A percentile compares a stretch with the other conserved stretches of the same genome.
Conservation (phyloP, 805 yeast species). For the Kodamaea hsintzibuensis region DNA sequence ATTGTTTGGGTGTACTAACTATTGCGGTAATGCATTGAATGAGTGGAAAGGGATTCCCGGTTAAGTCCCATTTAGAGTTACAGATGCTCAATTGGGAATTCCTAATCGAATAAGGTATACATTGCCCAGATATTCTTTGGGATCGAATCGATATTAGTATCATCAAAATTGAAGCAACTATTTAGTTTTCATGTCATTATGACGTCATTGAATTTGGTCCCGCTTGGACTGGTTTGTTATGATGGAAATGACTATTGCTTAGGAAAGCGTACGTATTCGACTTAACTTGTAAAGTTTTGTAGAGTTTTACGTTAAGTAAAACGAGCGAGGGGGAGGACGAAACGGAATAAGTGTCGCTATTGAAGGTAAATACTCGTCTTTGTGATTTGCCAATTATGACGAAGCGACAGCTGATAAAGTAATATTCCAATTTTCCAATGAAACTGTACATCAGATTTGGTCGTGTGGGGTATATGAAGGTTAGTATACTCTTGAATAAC, state of each 20-base stretch:
- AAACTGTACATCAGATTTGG: background rate
- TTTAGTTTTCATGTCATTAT: background rate
- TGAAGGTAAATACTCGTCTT: background rate
- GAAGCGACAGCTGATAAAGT: background rate
- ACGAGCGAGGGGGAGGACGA: too few species aligned
- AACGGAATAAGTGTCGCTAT: too few species aligned
- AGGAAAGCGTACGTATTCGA: too few species aligned
- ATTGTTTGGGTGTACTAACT: background rate
- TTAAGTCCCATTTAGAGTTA: background rate
- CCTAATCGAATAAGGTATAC: too few species aligned
- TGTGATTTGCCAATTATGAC: background rate
- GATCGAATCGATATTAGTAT: background rate
- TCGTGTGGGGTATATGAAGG: background rate
- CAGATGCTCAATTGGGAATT: background rate
- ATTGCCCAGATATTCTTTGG: background rate
- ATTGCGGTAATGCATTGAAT: background rate
- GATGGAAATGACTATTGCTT: too few species aligned
- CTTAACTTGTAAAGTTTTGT: too few species aligned
- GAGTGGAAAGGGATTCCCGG: background rate
- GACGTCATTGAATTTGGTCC: background rate
- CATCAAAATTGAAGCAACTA: too few species aligned
- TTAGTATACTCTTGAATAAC: background rate
- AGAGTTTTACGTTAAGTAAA: too few species aligned
- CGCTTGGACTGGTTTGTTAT: too few species aligned
- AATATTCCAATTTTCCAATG: background rate